These are phyloP conservation scores for Scedosporium dehoogii DNA, from an alignment of 2,329 filamentous ascomycete genomes.

Conservation along the genomic window DNA sequence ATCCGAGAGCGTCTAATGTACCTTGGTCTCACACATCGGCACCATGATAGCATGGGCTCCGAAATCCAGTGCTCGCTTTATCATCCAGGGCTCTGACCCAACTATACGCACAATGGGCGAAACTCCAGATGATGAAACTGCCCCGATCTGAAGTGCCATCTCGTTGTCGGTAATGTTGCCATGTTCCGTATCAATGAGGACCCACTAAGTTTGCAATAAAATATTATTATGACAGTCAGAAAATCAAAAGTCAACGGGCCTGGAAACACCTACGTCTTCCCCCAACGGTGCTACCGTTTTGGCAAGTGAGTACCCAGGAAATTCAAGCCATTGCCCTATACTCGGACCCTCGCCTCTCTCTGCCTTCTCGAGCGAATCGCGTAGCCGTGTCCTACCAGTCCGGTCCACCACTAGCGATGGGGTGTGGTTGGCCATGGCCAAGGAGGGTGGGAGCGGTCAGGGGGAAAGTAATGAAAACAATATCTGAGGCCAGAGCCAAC, in stretches of 20 bases:
- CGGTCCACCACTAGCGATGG: no score
- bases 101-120: conserved; percentile 40
- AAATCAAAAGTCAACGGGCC: no score
- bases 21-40: conserved; percentile 18
- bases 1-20: conserved; percentile 40
- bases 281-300: conserved; percentile 18
- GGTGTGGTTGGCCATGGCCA: no score
- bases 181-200: conserved; percentile 49
- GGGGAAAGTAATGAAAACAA: no score
- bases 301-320: conserved; percentile 21
- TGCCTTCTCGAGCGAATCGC: conserved; percentile 18
- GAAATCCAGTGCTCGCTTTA: conserved; percentile 20
- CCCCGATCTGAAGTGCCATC: conserved; percentile 45
- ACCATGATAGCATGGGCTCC: conserved; percentile 21
- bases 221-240: conserved; percentile 4
- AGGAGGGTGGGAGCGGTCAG: no score
- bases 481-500: no score
- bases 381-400: conserved; percentile 20
- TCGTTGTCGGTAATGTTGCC: conserved; percentile 40
- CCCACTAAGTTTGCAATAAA: conserved; percentile 30
- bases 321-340: conserved; percentile 21
- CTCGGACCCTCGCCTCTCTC: conserved; percentile 17
- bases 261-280: conserved; percentile 13
- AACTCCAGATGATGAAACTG: conserved; percentile 35
- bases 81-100: conserved; percentile 28